A percentile compares a stretch with the other conserved stretches of the same genome.
Evolutionary conservation across 805 yeast species (phyloP).

Genomic region (Yarrowia keelungensis): DNA sequence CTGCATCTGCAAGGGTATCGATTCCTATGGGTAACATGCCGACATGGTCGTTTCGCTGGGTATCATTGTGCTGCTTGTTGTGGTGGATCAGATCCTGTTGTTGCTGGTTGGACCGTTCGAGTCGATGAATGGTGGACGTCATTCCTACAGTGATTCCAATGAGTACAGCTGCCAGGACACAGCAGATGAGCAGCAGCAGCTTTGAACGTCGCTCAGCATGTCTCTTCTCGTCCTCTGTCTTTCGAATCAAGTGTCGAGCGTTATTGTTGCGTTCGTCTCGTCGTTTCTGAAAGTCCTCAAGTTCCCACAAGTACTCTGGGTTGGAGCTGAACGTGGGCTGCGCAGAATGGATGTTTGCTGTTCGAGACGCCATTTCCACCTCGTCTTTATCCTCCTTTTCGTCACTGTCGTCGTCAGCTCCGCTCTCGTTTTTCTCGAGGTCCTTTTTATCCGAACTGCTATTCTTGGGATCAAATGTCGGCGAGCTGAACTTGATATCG

Average conservation of each 20-base stretch:
- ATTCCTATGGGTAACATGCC: constrained; percentile 28
- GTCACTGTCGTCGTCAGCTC: not conserved
- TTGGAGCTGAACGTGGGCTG: constrained; percentile 13
- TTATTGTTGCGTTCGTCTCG: constrained; percentile 18
- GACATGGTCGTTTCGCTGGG: not conserved
- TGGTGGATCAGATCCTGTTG: constrained; percentile 2
- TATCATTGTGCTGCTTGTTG: constrained; percentile 16
- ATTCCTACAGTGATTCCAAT: constrained; percentile 24
- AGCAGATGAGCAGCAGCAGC: constrained; percentile 16
- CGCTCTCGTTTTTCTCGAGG: not conserved
- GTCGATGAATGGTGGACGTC: constrained; percentile 5
- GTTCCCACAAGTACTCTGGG: constrained; percentile 33
- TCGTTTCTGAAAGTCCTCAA: constrained; percentile 27
- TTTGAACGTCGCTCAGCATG: constrained; percentile 25
- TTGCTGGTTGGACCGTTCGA: not conserved
- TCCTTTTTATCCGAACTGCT: constrained; percentile 7
- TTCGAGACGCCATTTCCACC: constrained; percentile 1
- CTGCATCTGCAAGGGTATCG: constrained; percentile 26
- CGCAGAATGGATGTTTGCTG: constrained; percentile 25
- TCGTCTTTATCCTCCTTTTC: not conserved
- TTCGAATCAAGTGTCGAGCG: constrained; percentile 3
- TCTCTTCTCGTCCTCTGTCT: constrained; percentile 18
- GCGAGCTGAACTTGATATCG: constrained; percentile 32
- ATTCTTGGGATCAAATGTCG: constrained; percentile 12
- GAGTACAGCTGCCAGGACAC: constrained; percentile 6